These are phyloP conservation scores for Laguncularia racemosa DNA, from an alignment of 345 rosid genomes.

Conservation along the genomic window DNA sequence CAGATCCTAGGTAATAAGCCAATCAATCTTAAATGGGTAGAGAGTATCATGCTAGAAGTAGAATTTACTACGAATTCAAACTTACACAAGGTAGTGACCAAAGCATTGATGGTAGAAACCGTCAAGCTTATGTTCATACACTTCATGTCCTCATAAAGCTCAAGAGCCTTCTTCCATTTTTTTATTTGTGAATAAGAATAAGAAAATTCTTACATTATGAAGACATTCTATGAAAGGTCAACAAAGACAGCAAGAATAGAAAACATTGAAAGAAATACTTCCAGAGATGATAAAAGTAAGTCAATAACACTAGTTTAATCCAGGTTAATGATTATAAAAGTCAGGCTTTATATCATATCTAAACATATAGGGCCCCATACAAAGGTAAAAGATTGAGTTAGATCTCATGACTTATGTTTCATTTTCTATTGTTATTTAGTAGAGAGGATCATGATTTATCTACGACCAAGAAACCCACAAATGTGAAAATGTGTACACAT, in stretches of 20 bases:
- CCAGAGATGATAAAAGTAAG: no score
- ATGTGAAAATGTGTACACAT: no score
- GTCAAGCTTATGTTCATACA: conserved; percentile 56
- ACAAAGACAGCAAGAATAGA: conserved; percentile 5
- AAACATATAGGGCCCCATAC: no score
- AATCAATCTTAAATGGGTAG: background rate
- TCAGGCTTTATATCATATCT: no score
- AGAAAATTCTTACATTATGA: background rate
- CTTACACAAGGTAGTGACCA: conserved; percentile 89
- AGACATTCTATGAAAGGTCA: conserved; percentile 13
- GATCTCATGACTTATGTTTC: no score
- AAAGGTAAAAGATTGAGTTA: no score
- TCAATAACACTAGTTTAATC: no score
- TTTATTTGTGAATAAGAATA: conserved; percentile 43
- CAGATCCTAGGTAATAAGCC: background rate
- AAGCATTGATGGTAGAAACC: conserved; percentile 77
- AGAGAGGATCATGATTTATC: no score
- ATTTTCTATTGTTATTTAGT: no score
- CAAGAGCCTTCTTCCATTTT: conserved; percentile 83
- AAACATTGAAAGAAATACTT: background rate
- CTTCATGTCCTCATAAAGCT: conserved; percentile 67
- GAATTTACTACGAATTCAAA: conserved; percentile 1
- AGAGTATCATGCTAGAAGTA: background rate
- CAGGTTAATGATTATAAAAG: no score
- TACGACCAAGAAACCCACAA: no score